Evolutionary conservation across 164 flowering plant genomes (phyloP).

Genomic region (Vitis cinerea): DNA sequence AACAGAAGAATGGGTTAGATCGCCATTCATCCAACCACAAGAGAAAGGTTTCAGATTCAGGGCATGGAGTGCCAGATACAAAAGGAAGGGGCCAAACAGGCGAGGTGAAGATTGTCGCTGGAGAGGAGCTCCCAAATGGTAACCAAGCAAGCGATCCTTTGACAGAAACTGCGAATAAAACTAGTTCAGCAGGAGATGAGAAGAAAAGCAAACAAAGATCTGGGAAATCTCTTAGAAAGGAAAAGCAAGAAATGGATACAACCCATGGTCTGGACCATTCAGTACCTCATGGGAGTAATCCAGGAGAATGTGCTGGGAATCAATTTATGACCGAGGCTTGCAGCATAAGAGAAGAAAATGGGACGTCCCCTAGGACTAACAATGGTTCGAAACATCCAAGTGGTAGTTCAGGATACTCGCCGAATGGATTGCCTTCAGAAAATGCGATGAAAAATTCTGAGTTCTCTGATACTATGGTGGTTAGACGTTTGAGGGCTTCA

Average conservation of each 20-base stretch:
- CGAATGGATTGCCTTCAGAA: slow-evolving; percentile 26
- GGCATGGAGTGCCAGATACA: slow-evolving; percentile 19
- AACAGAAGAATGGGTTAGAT: slow-evolving; percentile 57
- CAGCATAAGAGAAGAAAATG: slow-evolving; percentile 22
- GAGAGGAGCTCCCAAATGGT: slow-evolving; percentile 39
- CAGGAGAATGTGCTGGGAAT: slow-evolving; percentile 22
- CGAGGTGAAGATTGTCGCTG: slow-evolving; percentile 29
- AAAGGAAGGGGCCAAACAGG: slow-evolving; percentile 27
- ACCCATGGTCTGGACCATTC: slow-evolving; percentile 19
- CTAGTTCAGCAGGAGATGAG: slow-evolving; percentile 24
- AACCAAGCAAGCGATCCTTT: slow-evolving; percentile 23
- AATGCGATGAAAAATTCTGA: slow-evolving; percentile 24
- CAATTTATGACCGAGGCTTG: slow-evolving; percentile 23
- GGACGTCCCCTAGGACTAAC: slow-evolving; percentile 12
- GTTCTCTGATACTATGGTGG: slow-evolving; percentile 25
- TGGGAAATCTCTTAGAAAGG: slow-evolving; percentile 25
- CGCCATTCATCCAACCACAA: slow-evolving; percentile 38
- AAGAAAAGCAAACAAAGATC: slow-evolving; percentile 36
- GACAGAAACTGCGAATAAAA: slow-evolving; percentile 13
- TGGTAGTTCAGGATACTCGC: slow-evolving; percentile 14
- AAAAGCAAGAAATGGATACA: slow-evolving; percentile 30
- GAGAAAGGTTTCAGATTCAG: slow-evolving; percentile 39
- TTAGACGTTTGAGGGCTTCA: slow-evolving; percentile 35
- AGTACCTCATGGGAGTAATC: slow-evolving; percentile 12
- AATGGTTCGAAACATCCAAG: slow-evolving; percentile 12